Evolutionary conservation across 2,329 filamentous ascomycete genomes (phyloP).

Genomic region (Pseudogymnoascus sp.): DNA sequence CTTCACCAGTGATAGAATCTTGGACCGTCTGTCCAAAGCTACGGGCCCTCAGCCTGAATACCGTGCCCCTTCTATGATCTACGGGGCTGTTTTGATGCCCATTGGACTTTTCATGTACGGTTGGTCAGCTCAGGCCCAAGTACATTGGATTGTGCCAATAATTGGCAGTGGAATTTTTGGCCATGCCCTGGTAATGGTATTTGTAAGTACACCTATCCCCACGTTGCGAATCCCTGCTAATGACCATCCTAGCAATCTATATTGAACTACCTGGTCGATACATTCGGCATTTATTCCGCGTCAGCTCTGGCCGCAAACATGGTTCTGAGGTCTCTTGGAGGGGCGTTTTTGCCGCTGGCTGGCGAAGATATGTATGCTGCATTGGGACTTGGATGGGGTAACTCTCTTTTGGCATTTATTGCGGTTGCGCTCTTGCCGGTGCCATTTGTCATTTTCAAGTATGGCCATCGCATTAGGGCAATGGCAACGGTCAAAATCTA

Average conservation of each 20-base stretch:
- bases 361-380: conserved; percentile 40
- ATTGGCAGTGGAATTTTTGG: conserved; percentile 48
- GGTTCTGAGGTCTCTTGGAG: conserved; percentile 54
- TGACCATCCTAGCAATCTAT: conserved; percentile 21
- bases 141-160: conserved; percentile 54
- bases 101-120: conserved; percentile 50
- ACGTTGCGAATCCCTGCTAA: background rate
- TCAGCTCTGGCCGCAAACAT: conserved; percentile 54
- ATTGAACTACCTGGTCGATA: conserved; percentile 43
- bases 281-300: conserved; percentile 35
- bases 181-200: conserved; percentile 42
- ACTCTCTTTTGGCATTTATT: conserved; percentile 41
- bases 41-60: conserved; percentile 34
- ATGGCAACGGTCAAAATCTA: conserved; percentile 1
- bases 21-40: conserved; percentile 1
- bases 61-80: conserved; percentile 47
- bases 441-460: conserved; percentile 27
- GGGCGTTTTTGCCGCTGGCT: conserved; percentile 55
- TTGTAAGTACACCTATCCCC: conserved; percentile 26
- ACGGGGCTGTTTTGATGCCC: conserved; percentile 45
- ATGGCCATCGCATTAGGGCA: conserved; percentile 22
- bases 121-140: conserved; percentile 44
- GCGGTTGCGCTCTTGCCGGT: conserved; percentile 32
- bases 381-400: conserved; percentile 44
- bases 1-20: conserved; percentile 13